phyloP scores from a whole-genome alignment of 2,329 filamentous ascomycete genomes.

The Hymenoscyphus fraxineus region DNA sequence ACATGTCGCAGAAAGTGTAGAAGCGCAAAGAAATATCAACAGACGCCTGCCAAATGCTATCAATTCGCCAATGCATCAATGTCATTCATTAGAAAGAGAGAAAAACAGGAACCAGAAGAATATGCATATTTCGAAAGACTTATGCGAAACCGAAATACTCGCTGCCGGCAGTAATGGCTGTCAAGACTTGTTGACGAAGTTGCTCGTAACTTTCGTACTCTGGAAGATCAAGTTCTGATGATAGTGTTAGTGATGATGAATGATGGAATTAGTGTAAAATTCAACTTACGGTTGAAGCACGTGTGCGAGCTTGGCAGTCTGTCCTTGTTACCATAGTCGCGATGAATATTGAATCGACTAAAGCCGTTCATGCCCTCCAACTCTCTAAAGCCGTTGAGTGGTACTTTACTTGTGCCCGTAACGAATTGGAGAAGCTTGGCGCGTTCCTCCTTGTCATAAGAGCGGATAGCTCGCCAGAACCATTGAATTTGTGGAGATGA shows the following conservation, averaged over 20 bases:
- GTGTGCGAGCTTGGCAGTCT: slow-evolving; percentile 94
- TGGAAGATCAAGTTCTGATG: slow-evolving; percentile 86
- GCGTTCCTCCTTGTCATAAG: slow-evolving; percentile 97
- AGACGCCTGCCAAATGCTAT: too few relatives aligned
- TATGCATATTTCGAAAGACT: slow-evolving; percentile 21
- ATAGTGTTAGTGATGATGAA: slow-evolving; percentile 23
- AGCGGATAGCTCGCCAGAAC: slow-evolving; percentile 98
- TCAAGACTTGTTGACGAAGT: slow-evolving; percentile 82
- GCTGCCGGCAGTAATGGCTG: slow-evolving; percentile 95
- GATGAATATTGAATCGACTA: slow-evolving; percentile 97
- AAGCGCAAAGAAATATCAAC: slow-evolving; percentile 19
- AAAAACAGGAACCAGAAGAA: slow-evolving; percentile 21
- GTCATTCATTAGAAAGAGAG: slow-evolving; percentile 30
- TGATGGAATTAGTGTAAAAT: neutral
- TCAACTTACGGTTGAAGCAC: slow-evolving; percentile 93
- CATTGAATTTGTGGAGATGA: slow-evolving; percentile 97
- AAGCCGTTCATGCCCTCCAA: slow-evolving; percentile 99
- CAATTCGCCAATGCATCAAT: slow-evolving; percentile 33
- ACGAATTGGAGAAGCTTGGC: slow-evolving; percentile 97
- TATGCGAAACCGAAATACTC: slow-evolving; percentile 98
- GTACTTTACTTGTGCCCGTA: slow-evolving; percentile 96
- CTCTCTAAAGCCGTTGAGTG: slow-evolving; percentile 97
- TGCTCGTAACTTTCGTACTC: slow-evolving; percentile 97
- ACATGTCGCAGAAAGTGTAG: slow-evolving; percentile 20
- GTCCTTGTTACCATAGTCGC: slow-evolving; percentile 95